Evolutionary conservation across 768 basidiomycete genomes (phyloP), one percentile per base, ranked within the genome.

Genomic region (Crepidotus variabilis): DNA sequence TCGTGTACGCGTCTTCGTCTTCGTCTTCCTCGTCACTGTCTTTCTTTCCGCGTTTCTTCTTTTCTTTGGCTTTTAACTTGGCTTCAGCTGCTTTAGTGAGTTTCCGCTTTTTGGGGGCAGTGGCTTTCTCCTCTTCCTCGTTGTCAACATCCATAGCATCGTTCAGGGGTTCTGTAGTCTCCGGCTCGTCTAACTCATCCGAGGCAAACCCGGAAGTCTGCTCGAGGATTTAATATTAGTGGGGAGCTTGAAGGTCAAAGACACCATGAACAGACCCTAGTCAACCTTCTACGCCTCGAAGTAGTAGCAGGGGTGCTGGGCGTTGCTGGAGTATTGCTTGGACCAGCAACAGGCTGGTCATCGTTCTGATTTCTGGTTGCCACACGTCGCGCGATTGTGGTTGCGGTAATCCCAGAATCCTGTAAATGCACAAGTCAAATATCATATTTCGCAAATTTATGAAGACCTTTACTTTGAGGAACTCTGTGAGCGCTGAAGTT

Each of bases 401-500:
- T 75, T 4, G 78, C 67, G 2, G 77, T 80, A 34, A 82, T 82
- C 5, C 79, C 80, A 49, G 74, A 71, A 49, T 72, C 75, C 80
- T 82, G 56, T 35, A 47, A 16, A 22, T 5, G 6, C 34, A 47
- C 51, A 50, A 43, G 16, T 16, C 21, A 11, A 7, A 48, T 21
- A 60, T 34, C 58, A 34, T 36, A 11, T 28, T 20, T 39, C n/a
- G 18, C 8, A 3, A 22, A 10, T 2, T 36, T 8, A 9, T 36
- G 1, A 32, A 24, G 50, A 56, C 49, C 75, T 24, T n/a, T 57
- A 89, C 92, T 63, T 81, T 81, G 33, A 94, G 73, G 61, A 88
- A 94, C 60, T 91, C 89, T 34, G 92, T 92, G 11, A 94, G 71
- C 0, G 92, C 92, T 20, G 90, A 92, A 0, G 88, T 84, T 2